These are phyloP conservation scores for Coniochaeta sp. DNA, from an alignment of 2,329 filamentous ascomycete species.

Conservation along the genomic window DNA sequence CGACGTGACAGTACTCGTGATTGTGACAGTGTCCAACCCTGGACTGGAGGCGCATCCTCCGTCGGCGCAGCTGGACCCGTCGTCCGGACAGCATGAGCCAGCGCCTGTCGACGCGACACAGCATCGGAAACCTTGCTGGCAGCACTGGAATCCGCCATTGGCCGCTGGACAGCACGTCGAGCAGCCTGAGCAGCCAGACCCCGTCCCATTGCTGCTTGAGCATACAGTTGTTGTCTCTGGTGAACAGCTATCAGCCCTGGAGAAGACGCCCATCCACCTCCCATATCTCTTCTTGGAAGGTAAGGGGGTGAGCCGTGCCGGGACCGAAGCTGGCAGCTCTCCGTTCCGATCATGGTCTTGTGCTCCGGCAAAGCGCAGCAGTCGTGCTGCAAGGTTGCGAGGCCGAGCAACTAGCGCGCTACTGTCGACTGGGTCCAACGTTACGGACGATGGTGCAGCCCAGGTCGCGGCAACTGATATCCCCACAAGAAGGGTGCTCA, in stretches of 20 bases:
- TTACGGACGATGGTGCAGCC: not conserved
- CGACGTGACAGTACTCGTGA: not conserved
- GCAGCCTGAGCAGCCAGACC: slow-evolving; percentile 3
- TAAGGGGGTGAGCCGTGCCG: not conserved
- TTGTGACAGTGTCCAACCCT: not conserved
- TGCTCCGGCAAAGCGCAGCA: not conserved
- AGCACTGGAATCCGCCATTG: not conserved
- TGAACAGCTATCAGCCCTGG: slow-evolving; percentile 4
- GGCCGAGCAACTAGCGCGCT: not conserved
- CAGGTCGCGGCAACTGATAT: slow-evolving; percentile 2
- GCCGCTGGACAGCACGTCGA: not conserved
- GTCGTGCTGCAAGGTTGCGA: not conserved
- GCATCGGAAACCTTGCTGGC: slow-evolving; percentile 4
- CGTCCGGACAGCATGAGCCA: slow-evolving; percentile 5
- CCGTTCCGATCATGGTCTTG: not conserved
- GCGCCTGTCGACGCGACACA: slow-evolving; percentile 5
- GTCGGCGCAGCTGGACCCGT: slow-evolving; percentile 5
- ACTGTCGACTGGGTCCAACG: not conserved
- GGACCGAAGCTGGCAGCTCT: not conserved
- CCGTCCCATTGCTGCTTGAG: slow-evolving; percentile 4
- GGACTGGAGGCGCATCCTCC: not conserved
- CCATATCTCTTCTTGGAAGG: not conserved
- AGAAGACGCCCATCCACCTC: not conserved
- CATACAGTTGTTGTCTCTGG: slow-evolving; percentile 1
- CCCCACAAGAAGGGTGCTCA: slow-evolving; percentile 13